Evolutionary conservation across 192 early-diverging fungal genomes (phyloP), one percentile per base, ranked within the genome.

Genomic region (Entomortierella parvispora): DNA sequence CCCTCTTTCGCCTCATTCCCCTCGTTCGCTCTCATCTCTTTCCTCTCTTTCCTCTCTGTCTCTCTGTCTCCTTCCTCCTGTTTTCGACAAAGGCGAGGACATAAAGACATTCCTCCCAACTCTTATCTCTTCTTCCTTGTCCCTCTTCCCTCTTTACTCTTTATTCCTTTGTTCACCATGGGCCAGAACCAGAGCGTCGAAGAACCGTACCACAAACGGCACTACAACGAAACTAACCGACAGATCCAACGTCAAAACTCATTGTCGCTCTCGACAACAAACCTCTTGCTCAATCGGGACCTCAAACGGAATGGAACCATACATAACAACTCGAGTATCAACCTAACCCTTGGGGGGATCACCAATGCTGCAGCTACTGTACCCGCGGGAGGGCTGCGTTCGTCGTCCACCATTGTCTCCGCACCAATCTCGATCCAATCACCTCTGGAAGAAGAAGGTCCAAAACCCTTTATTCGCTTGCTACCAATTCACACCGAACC

Each of bases 201-300:
- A 20, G 71, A 74, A 12, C 71, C 62, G 25, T 74, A 74, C 14
- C 71, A 74, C 25, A 65, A 43, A 49, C 71, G 63, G 37, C 71
- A 74, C 32, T 74, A 74, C 63, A 74, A 53, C 37, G 56, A 37
- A 18, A 74, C 71, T 2, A 58, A 74, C 58, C 28, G 33, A 29
- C 62, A 74, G 44, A 74, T 74, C 31, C 62, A 74, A 33, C 71
- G 71, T 0, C 71, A 74, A 60, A 74, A 74, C 45, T 74, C 71
- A n/a, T 28, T 74, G 50, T 74, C 71, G 6, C 26, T 64, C 26
- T 65, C 71, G 3, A 50, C 71, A 2, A 55, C 71, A 2, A 66
- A 65, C 5, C 70, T 61, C 28, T 46, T 65, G 2, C 31, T 58
- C 4, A 17, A 52, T 22, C 43, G 42, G 17, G 46, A 56, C 22